Evolutionary conservation across 768 basidiomycete species (phyloP).

Genomic region (Lactifluus hygrophoroides): DNA sequence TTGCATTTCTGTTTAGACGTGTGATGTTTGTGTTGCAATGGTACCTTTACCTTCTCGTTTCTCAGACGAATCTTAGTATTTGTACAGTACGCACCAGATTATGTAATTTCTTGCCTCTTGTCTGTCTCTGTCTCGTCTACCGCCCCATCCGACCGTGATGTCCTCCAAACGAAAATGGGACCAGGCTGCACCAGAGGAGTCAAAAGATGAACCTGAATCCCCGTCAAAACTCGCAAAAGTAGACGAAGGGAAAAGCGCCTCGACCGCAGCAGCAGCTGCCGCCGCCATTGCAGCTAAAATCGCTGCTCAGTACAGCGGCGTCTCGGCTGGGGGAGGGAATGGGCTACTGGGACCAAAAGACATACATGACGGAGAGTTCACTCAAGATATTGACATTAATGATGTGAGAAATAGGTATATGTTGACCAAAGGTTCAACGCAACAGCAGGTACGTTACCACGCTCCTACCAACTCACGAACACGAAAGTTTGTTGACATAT

Average conservation of each 20-base stretch:
- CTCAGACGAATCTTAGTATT: too few relatives aligned
- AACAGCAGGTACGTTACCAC: slow-evolving; percentile 60
- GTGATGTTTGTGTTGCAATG: too few relatives aligned
- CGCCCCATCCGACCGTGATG: slow-evolving; percentile 30
- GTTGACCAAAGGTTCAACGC: slow-evolving; percentile 88
- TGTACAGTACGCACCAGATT: background rate
- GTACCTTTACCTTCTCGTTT: too few relatives aligned
- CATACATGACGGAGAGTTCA: slow-evolving; percentile 70
- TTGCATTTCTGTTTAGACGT: too few relatives aligned
- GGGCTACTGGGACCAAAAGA: slow-evolving; percentile 46
- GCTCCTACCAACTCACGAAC: background rate
- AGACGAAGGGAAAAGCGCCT: slow-evolving; percentile 53
- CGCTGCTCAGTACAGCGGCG: slow-evolving; percentile 70
- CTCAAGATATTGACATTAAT: slow-evolving; percentile 93
- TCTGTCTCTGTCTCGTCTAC: too few relatives aligned
- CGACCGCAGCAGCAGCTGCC: slow-evolving; percentile 66
- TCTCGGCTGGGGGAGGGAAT: slow-evolving; percentile 27
- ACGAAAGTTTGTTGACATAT: background rate
- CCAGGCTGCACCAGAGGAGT: slow-evolving; percentile 41
- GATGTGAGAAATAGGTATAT: slow-evolving; percentile 92
- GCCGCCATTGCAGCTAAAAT: slow-evolving; percentile 93
- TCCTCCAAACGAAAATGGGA: slow-evolving; percentile 83
- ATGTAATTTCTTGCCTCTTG: background rate
- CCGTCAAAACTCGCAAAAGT: slow-evolving; percentile 35
- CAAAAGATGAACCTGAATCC: slow-evolving; percentile 34